Evolutionary conservation across 257 asterid species (phyloP).

Genomic region (Solanum piurae): DNA sequence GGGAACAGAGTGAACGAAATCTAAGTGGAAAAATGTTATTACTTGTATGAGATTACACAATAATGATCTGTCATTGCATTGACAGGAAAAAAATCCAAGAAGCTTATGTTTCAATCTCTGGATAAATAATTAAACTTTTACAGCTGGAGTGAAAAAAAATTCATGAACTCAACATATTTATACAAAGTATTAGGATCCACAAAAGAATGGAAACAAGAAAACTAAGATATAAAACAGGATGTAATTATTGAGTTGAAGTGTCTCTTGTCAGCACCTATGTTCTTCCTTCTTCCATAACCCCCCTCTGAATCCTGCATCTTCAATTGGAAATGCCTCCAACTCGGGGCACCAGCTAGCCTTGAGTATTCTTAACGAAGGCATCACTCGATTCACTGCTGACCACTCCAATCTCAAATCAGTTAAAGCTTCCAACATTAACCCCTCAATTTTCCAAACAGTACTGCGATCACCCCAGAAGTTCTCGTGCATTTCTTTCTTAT

Average conservation of each 20-base stretch:
- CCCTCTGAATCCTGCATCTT: constrained; percentile 28
- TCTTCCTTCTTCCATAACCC: constrained; percentile 19
- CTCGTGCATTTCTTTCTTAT: constrained; percentile 4
- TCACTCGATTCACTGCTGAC: constrained; percentile 13
- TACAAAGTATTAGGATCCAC: background rate
- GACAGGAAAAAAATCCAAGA: background rate
- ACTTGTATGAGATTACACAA: background rate
- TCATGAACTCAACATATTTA: background rate
- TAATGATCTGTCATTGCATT: background rate
- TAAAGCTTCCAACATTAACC: constrained; percentile 14
- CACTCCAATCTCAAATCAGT: constrained; percentile 20
- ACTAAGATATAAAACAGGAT: background rate
- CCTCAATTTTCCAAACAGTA: constrained; percentile 22
- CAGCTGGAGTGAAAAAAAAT: background rate
- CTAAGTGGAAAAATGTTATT: background rate
- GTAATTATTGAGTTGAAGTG: background rate
- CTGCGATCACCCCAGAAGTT: constrained; percentile 14
- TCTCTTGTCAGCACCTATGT: background rate
- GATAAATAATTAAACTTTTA: background rate
- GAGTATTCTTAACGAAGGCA: constrained; percentile 20
- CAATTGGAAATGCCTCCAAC: constrained; percentile 17
- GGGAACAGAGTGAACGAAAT: background rate
- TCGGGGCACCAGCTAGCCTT: constrained; percentile 27
- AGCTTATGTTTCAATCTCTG: background rate
- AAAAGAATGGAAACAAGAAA: background rate